Percentiles rank a stretch among this genome's conserved stretches.
Evolutionary conservation across 495 filamentous ascomycete species (phyloP).

Genomic region (Penicillium steckii): DNA sequence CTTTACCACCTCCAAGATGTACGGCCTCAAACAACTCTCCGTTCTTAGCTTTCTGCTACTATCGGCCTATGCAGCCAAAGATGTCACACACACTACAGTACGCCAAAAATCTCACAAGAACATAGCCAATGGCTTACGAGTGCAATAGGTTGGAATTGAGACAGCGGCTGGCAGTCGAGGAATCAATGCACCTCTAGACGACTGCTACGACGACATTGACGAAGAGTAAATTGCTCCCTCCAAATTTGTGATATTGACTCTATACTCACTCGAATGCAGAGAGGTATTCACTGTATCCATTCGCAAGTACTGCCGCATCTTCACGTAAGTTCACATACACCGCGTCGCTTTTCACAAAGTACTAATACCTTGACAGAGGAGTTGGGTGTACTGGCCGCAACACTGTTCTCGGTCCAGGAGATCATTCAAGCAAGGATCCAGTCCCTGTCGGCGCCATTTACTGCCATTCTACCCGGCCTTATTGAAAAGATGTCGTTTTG

Average conservation of each 20-base stretch:
- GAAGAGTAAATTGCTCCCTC: constrained; percentile 21
- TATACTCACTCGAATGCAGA: constrained; percentile 4
- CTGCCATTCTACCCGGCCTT: constrained; percentile 16
- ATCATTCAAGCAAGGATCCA: constrained; percentile 24
- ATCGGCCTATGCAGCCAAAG: constrained; percentile 17
- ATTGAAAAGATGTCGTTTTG: neutral
- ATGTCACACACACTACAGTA: constrained; percentile 15
- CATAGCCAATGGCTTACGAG: neutral
- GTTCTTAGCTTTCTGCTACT: constrained; percentile 26
- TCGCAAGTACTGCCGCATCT: constrained; percentile 24
- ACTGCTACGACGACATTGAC: constrained; percentile 21
- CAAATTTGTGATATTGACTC: neutral
- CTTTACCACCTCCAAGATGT: constrained; percentile 17
- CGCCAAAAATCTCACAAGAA: neutral
- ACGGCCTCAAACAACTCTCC: constrained; percentile 22
- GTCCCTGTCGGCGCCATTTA: constrained; percentile 28
- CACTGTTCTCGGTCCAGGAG: constrained; percentile 23
- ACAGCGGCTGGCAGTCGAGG: constrained; percentile 20
- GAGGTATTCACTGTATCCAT: constrained; percentile 24
- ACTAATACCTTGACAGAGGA: constrained; percentile 14
- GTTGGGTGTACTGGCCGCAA: constrained; percentile 28
- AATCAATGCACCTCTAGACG: constrained; percentile 20
- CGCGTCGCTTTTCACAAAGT: neutral
- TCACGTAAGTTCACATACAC: constrained; percentile 21
- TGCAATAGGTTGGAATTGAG: constrained; percentile 23